phyloP scores from a whole-genome alignment of 495 filamentous ascomycete genomes.

The Penicillium lividum region DNA sequence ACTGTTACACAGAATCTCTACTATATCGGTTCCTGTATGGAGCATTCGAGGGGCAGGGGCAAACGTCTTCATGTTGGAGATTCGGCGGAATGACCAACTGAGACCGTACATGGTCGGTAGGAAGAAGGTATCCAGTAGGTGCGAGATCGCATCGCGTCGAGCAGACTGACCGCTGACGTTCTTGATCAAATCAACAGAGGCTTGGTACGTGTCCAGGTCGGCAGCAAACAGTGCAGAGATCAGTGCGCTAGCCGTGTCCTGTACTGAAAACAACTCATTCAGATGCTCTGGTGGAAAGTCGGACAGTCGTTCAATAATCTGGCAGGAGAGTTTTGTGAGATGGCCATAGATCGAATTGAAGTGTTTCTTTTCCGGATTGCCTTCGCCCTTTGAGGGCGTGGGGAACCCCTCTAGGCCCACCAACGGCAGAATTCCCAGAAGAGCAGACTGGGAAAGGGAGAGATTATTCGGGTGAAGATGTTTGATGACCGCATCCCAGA shows the following conservation, averaged over 20 bases:
- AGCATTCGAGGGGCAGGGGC: constrained; percentile 68
- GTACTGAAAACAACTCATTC: constrained; percentile 61
- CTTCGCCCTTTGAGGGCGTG: constrained; percentile 46
- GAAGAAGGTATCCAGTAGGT: constrained; percentile 65
- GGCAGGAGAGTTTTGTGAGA: constrained; percentile 66
- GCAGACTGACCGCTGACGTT: constrained; percentile 68
- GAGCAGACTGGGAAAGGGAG: constrained; percentile 65
- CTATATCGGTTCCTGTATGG: constrained; percentile 70
- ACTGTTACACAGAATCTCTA: constrained; percentile 80
- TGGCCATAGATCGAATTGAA: constrained; percentile 76
- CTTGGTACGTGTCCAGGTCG: constrained; percentile 69
- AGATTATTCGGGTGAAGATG: constrained; percentile 64
- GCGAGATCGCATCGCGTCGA: constrained; percentile 72
- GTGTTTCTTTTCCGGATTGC: constrained; percentile 54
- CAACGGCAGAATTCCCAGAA: constrained; percentile 69
- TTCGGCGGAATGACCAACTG: constrained; percentile 59
- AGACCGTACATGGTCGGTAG: constrained; percentile 60
- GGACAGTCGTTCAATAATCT: constrained; percentile 72
- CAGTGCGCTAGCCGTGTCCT: constrained; percentile 63
- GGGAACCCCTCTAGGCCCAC: constrained; percentile 72
- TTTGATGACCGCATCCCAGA: constrained; percentile 77
- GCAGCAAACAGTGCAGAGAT: constrained; percentile 69
- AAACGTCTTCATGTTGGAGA: constrained; percentile 61
- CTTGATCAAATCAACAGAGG: constrained; percentile 78
- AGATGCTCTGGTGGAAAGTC: constrained; percentile 70